Conservation (phyloP, 2,329 filamentous ascomycete species). For the Cyphellophora europaea region DNA sequence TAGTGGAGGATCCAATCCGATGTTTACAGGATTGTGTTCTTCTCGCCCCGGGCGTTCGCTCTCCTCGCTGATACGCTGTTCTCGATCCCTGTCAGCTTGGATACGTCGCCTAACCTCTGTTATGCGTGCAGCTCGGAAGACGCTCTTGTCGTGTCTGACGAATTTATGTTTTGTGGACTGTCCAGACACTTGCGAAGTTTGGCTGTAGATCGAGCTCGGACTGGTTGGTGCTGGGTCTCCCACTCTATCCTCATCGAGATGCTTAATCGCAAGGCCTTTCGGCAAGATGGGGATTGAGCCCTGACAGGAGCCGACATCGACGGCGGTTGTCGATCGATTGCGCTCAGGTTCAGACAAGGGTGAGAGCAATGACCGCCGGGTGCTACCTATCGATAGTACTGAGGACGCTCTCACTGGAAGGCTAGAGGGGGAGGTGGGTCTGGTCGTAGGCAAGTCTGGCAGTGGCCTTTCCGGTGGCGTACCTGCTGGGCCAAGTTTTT, state of each 20-base stretch:
- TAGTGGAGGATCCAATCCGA: background rate
- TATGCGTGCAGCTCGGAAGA: background rate
- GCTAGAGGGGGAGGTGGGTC: no score
- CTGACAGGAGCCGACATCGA: no score
- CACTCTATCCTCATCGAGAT: no score
- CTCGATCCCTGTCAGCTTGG: background rate
- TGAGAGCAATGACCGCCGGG: no score
- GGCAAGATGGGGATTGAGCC: no score
- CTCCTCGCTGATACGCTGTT: background rate
- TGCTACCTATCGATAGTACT: no score
- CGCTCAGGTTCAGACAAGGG: no score
- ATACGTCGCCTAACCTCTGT: background rate
- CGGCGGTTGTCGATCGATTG: no score
- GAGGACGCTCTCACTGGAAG: no score
- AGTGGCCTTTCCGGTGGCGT: slow-evolving; percentile 12
- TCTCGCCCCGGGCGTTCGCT: background rate
- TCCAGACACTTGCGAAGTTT: background rate
- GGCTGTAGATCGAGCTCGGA: no score
- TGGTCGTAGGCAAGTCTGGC: slow-evolving; percentile 11
- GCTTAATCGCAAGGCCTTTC: no score
- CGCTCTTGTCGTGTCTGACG: background rate
- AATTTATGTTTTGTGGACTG: background rate
- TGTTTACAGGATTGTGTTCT: background rate
- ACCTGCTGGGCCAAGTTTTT: slow-evolving; percentile 7
- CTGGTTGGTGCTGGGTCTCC: no score